These are phyloP conservation scores for Porogramme epimiltina DNA, from an alignment of 1,284 basidiomycete species.

Conservation along the genomic window DNA sequence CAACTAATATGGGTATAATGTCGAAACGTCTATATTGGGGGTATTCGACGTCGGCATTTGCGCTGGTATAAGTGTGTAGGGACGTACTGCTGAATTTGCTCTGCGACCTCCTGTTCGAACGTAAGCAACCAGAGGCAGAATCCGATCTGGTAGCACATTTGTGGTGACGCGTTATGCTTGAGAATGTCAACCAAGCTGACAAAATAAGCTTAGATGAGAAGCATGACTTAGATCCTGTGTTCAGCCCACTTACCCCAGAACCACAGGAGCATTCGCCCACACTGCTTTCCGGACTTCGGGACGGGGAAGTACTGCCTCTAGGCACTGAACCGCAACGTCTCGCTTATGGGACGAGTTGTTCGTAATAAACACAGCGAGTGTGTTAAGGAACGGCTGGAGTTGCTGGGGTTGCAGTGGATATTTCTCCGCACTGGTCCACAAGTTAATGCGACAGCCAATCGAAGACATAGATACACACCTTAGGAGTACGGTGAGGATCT, in stretches of 20 bases:
- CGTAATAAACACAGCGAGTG: constrained; percentile 66
- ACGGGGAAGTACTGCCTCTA: constrained; percentile 84
- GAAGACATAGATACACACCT: constrained; percentile 45
- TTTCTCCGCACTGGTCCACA: constrained; percentile 50
- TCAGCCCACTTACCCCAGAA: constrained; percentile 56
- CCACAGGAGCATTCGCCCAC: constrained; percentile 70
- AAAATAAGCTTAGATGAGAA: background rate
- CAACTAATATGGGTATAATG: constrained; percentile 85
- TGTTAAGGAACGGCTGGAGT: constrained; percentile 67
- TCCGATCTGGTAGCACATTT: constrained; percentile 93
- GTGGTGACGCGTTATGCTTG: constrained; percentile 77
- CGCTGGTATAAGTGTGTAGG: background rate
- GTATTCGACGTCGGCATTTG: background rate
- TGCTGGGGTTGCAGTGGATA: constrained; percentile 55
- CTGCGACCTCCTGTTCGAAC: constrained; percentile 85
- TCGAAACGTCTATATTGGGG: constrained; percentile 72
- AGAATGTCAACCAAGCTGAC: constrained; percentile 77
- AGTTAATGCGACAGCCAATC: background rate
- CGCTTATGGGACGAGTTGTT: constrained; percentile 68
- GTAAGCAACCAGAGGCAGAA: constrained; percentile 95
- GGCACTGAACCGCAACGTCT: constrained; percentile 89
- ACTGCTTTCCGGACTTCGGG: constrained; percentile 76
- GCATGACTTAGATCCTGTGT: background rate
- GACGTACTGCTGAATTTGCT: constrained; percentile 71
- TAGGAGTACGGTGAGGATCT: constrained; percentile 87